phyloP scores from a whole-genome alignment of 257 asterid genomes.

The Mitragyna speciosa region DNA sequence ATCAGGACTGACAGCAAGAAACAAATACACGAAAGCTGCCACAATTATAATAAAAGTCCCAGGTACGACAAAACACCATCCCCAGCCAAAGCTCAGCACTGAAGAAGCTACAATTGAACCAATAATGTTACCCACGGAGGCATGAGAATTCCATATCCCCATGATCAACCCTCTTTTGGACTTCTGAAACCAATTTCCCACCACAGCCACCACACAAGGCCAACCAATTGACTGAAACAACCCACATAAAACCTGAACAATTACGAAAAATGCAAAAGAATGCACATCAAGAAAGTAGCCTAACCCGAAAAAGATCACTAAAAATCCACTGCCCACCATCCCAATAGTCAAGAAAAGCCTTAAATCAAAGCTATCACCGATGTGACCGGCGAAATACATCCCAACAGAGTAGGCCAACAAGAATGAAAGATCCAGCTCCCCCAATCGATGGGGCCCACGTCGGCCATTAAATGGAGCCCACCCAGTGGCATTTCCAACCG shows the following conservation, averaged over 20 bases:
- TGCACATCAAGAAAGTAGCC: slow-evolving; percentile 82
- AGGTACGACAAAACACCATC: slow-evolving; percentile 91
- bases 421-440: slow-evolving; percentile 91
- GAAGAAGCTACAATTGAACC: slow-evolving; percentile 93
- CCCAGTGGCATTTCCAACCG: slow-evolving; percentile 39
- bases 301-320: slow-evolving; percentile 63
- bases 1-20: slow-evolving; percentile 74
- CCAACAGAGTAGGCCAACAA: slow-evolving; percentile 72
- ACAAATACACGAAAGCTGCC: slow-evolving; percentile 50
- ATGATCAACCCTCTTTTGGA: slow-evolving; percentile 81
- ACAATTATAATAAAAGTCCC: slow-evolving; percentile 54
- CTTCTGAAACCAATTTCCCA: slow-evolving; percentile 92
- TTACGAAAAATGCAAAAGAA: slow-evolving; percentile 49
- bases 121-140: slow-evolving; percentile 78
- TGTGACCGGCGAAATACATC: slow-evolving; percentile 85
- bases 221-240: slow-evolving; percentile 89
- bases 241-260: slow-evolving; percentile 78
- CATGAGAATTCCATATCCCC: slow-evolving; percentile 91
- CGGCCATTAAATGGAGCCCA: slow-evolving; percentile 89
- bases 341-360: slow-evolving; percentile 72
- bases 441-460: slow-evolving; percentile 84
- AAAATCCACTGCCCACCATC: slow-evolving; percentile 84
- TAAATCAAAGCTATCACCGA: slow-evolving; percentile 73
- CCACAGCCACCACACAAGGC: slow-evolving; percentile 95
- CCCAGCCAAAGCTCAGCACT: slow-evolving; percentile 84